phyloP scores from a whole-genome alignment of 306 rosid species.

The Vicia sativa region DNA sequence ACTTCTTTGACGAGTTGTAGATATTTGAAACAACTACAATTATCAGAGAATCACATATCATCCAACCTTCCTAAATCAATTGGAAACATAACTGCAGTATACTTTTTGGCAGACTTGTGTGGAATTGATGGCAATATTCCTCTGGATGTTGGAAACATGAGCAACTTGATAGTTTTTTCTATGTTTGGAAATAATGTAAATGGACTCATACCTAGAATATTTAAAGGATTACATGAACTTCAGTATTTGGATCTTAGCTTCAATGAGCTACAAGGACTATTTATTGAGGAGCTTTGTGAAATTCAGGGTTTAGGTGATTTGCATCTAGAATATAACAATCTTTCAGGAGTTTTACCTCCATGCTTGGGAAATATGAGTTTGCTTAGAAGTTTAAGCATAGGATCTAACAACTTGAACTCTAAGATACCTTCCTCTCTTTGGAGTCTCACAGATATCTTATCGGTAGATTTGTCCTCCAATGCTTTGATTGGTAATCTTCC shows the following conservation, averaged over 20 bases:
- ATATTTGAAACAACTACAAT: not conserved
- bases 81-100: not conserved
- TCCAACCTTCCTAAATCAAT: not conserved
- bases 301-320: not conserved
- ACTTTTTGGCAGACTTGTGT: not conserved
- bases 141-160: not conserved
- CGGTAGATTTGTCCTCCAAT: slow-evolving; percentile 40
- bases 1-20: not conserved
- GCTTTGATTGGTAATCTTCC: slow-evolving; percentile 36
- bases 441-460: slow-evolving; percentile 37
- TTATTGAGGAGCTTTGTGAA: not conserved
- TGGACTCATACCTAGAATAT: not conserved
- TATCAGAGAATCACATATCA: not conserved
- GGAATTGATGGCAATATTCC: slow-evolving; percentile 9
- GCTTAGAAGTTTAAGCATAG: slow-evolving; percentile 28
- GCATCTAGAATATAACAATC: not conserved
- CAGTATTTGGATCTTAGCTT: rapidly evolving
- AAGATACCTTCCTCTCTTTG: slow-evolving; percentile 41
- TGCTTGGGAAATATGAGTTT: slow-evolving; percentile 13
- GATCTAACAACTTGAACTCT: slow-evolving; percentile 35
- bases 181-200: not conserved
- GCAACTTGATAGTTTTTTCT: not conserved
- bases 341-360: not conserved
- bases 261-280: not conserved
- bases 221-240: not conserved